Evolutionary conservation across 2,329 filamentous ascomycete genomes (phyloP), one percentile per base, ranked within the genome.

Genomic region (Colletotrichum cereale): DNA sequence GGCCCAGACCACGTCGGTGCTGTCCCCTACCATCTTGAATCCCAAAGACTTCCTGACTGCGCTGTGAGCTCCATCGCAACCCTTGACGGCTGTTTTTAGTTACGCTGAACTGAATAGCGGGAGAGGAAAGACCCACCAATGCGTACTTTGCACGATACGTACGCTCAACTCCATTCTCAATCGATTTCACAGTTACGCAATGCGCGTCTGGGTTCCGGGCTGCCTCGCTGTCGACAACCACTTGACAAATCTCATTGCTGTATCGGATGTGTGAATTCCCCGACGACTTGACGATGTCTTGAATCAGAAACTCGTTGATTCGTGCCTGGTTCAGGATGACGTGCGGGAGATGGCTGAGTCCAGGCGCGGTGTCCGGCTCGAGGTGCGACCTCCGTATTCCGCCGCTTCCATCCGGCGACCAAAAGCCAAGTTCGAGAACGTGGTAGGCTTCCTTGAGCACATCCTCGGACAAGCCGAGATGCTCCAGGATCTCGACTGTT

Each of bases 401-500:
- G 1, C 61, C 74, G 0, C 60, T 57, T 8, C 73, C 75, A 6
- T 76, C 74, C 0, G 82, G 77, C 2, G 83, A 82, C 88, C 88
- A 91, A 73, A 91, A 90, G 4, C 84, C 83, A 3, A 89, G 80
- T 78, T 91, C 89, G 24, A 87, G 80, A 14, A 89, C 85, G 76
- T 90, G 89, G 66, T 87, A 90, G 0, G 88, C 84, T 69, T 90
- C 88, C 42, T 84, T 82, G 38, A 90, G 82, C 36, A 91, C 80
- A 24, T 84, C 80, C 56, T 88, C 87, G 2, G 84, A 82, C 4
- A 91, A 83, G 1, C 84, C 86, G 40, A 90, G 88, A 55, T 86
- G 88, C 75, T 91, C 88, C 62, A 90, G 89, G 29, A 91, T 85
- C 77, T 91, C 89, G 18, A 90, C 87, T 0, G 88, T 89, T 2